phyloP scores from a whole-genome alignment of 2,329 filamentous ascomycete species.

The Hymenoscyphus repandus region DNA sequence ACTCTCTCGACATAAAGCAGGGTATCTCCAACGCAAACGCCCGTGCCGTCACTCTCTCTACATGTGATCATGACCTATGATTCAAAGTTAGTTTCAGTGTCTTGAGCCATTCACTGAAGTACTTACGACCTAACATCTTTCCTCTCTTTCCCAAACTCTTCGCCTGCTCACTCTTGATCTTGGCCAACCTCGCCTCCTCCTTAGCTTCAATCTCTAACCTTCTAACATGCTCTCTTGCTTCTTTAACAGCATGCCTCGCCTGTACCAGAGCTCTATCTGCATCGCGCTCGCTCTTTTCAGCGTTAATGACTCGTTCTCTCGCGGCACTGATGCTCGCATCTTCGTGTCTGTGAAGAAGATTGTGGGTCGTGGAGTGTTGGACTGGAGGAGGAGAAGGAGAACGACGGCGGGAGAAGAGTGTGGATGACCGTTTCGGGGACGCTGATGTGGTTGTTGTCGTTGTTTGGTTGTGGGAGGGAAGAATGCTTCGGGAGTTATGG shows the following conservation, averaged over 20 bases:
- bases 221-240: slow-evolving; percentile 59
- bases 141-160: slow-evolving; percentile 61
- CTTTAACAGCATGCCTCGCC: slow-evolving; percentile 52
- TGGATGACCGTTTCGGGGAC: slow-evolving; percentile 4
- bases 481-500: background rate
- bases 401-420: slow-evolving; percentile 33
- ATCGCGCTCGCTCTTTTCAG: slow-evolving; percentile 59
- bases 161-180: slow-evolving; percentile 64
- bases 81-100: no score
- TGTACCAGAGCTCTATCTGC: slow-evolving; percentile 58
- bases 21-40: no score
- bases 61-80: no score
- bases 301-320: slow-evolving; percentile 54
- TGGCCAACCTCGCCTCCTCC: slow-evolving; percentile 58
- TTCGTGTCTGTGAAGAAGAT: slow-evolving; percentile 35
- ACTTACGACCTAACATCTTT: slow-evolving; percentile 64
- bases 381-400: slow-evolving; percentile 23
- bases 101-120: no score
- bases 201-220: slow-evolving; percentile 59
- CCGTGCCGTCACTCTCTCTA: no score
- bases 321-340: slow-evolving; percentile 60
- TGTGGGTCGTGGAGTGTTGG: slow-evolving; percentile 22
- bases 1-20: no score
- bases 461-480: background rate
- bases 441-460: background rate